Percentiles rank a stretch among this genome's conserved stretches.
Conservation (phyloP, 352 stramenopile genomes). For the Globisporangium takayamanum region DNA sequence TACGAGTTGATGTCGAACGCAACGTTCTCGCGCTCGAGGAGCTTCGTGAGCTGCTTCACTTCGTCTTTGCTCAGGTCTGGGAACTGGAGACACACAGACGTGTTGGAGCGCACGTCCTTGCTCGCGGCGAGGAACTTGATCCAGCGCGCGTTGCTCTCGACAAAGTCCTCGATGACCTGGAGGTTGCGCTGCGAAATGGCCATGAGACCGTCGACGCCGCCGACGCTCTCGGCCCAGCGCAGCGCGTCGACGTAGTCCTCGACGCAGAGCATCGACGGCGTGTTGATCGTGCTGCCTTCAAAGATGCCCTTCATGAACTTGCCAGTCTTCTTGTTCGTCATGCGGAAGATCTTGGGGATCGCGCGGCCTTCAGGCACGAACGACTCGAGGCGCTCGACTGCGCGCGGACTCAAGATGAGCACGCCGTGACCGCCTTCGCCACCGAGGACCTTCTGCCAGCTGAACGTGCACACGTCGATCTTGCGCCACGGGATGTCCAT, state of each 20-base stretch:
- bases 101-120: conserved; percentile 92
- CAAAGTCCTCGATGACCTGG: conserved; percentile 94
- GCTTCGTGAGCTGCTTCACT: conserved; percentile 95
- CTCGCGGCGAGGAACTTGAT: conserved; percentile 96
- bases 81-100: conserved; percentile 96
- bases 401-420: conserved; percentile 94
- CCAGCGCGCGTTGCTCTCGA: conserved; percentile 92
- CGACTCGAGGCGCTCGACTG: conserved; percentile 95
- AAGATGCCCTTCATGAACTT: conserved; percentile 94
- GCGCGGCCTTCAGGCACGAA: conserved; percentile 88
- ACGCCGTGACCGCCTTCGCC: conserved; percentile 97
- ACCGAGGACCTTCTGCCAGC: conserved; percentile 99
- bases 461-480: conserved; percentile 99
- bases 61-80: conserved; percentile 88
- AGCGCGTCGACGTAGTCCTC: conserved; percentile 99
- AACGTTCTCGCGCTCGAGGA: conserved; percentile 95
- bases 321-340: conserved; percentile 95
- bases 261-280: conserved; percentile 98
- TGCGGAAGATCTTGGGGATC: conserved; percentile 98
- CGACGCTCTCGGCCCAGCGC: conserved; percentile 93
- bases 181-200: conserved; percentile 93
- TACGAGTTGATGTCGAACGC: conserved; percentile 98
- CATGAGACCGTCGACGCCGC: conserved; percentile 92
- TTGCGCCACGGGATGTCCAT: conserved; percentile 99
- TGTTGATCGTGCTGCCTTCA: conserved; percentile 99